Base-by-base conservation (phyloP, 73 alveolate genomes). In the Uronychia binucleata region DNA sequence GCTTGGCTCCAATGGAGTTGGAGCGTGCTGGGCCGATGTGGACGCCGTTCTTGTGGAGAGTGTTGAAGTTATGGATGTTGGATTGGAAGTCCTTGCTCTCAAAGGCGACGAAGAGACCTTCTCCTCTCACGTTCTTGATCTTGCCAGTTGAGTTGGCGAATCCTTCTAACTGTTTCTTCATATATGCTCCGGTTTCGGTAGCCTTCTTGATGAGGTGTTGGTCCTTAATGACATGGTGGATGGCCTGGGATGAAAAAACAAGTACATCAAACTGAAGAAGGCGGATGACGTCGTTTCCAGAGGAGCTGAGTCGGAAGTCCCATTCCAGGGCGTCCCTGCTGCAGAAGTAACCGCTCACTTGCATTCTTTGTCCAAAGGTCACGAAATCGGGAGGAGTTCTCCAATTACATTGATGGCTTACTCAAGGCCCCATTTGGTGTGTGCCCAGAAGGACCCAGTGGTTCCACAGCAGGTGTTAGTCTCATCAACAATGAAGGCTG, bases 381-480 rank as follows among this genome's bases (percentile, higher is more conserved):
- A 82, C 89, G 74, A 67, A 33, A 8, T 82, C 89, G 5, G 89
- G 84, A 25, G 59, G 74, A 31, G 75, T 27, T 5, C 83, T 46
- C 8, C 67, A 28, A 82, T 11, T 5, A 11, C 5, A 46, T 5
- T 46, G 19, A 46, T 46, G 67, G 67, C 19, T 46, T 46, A 46
- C 67, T 79, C 86, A 19, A 79, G 78, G 19, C 81, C 81, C 93
- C 93, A 86, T 33, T 59, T 78, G 31, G 81, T 90, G 33, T 86
- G 93, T 0, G 85, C 93, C 93, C 93, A 86, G 79, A 74, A 81
- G 19, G 80, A 28, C 0, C 93, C 93, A 0, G 89, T 81, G 31
- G 86, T 32, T 31, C 93, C 93, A 30, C 79, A 67, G n/a, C 93
- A 79, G 0, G 89, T 81, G 33, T 59, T 58, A 0, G 85, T 87